Conservation (phyloP, 2,329 filamentous ascomycete genomes). For the Ceratocystis smalleyi region DNA sequence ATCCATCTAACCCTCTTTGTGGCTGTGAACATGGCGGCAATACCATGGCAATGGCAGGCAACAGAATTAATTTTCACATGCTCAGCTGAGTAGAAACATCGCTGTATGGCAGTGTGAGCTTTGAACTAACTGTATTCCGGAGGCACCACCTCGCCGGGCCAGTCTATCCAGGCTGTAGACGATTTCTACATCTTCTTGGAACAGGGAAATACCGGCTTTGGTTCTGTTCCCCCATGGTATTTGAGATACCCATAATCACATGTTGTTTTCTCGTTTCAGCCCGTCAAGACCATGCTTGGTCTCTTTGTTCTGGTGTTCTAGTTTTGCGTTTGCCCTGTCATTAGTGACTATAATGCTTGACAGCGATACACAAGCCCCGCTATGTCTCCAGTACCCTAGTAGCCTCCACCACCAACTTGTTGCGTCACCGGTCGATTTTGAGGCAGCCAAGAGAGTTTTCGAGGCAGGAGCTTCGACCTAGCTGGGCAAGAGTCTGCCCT, state of each 20-base stretch:
- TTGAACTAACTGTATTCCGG: no score
- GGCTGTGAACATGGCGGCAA: neutral
- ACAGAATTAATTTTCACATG: neutral
- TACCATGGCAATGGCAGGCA: neutral
- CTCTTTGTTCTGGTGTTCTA: neutral
- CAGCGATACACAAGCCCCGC: no score
- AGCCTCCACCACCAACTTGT: neutral
- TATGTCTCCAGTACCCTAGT: neutral
- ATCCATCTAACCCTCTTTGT: neutral
- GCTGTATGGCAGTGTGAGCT: no score
- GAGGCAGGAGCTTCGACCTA: neutral
- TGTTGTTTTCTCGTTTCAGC: neutral
- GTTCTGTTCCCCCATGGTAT: neutral
- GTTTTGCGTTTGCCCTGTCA: neutral
- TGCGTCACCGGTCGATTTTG: neutral
- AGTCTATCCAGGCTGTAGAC: neutral
- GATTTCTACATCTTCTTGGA: neutral
- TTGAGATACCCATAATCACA: neutral
- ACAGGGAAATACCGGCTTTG: neutral
- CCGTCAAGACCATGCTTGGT: neutral
- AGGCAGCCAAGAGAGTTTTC: neutral
- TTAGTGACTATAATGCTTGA: no score
- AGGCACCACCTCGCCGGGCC: no score
- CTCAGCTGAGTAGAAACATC: neutral
- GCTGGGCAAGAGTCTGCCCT: neutral